Evolutionary conservation across 129 eudicot genomes (phyloP), one percentile per base, ranked within the genome.

Genomic region (Heracleum sosnowskyi): DNA sequence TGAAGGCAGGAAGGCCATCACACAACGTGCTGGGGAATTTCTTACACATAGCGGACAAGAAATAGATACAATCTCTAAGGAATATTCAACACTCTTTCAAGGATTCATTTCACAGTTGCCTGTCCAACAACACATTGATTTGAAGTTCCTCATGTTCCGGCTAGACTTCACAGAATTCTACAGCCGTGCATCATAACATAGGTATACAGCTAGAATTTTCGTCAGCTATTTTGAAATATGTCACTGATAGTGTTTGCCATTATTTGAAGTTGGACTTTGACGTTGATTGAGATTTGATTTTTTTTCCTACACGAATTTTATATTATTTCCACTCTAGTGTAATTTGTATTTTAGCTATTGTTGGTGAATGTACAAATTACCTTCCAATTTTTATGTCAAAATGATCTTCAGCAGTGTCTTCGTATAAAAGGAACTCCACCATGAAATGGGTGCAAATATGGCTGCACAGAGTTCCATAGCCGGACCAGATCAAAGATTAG

Each of bases 101-200:
- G 99, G 91, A 36, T 96, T 96, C 73, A 89, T 96, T 79, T 92
- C 97, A 76, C 90, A 92, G 76, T 81, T 96, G 85, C 99, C 97
- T 10, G 83, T 96, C 47, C 99, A 96, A 76, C 95, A 90, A 73
- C 97, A 96, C 75, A 80, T 90, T 77, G 97, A 96, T 77, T 57
- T 96, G 81, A 96, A 96, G 87, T 96, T 96, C 86, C 97, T 96
- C 49, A 81, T 86, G 86, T 96, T 96, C 80, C 89, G 97, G 75
- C 93, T 96, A 5, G 97, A 96, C 81, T 96, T 96, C 80, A 92
- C 97, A 46, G 97, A 96, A 71, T 96, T 90, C 84, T 96, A 96
- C 68, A 87, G 95, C 80, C 92, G 85, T 63, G 79, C 91, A 68
- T 79, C 88, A 77, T 76, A 87, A 74, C 51, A 80, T 68, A 28